Conservation (phyloP, 768 basidiomycete genomes). For the Russula abietina region DNA sequence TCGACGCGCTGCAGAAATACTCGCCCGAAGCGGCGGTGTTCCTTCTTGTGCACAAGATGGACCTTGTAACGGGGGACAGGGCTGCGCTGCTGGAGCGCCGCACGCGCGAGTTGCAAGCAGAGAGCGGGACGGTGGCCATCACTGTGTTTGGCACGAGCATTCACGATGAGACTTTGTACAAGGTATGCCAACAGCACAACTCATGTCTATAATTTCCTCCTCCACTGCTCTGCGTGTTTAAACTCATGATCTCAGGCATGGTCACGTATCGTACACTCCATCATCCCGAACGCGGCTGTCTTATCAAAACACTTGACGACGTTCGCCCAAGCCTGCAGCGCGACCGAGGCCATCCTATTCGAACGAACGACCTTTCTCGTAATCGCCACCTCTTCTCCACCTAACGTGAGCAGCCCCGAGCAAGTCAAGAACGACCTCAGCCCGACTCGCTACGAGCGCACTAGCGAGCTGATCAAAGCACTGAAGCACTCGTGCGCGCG, state of each 20-base stretch:
- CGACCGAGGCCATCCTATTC: conserved; percentile 92
- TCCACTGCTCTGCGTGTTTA: not conserved
- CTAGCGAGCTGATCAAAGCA: conserved; percentile 89
- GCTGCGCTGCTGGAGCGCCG: conserved; percentile 60
- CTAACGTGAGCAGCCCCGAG: conserved; percentile 27
- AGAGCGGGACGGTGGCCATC: conserved; percentile 53
- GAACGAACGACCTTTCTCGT: conserved; percentile 98
- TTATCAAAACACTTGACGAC: conserved; percentile 82
- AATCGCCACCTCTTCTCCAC: conserved; percentile 72
- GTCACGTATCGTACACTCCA: conserved; percentile 94
- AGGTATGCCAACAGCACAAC: conserved; percentile 42
- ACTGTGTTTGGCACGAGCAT: conserved; percentile 92
- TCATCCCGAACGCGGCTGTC: conserved; percentile 87
- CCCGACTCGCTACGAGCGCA: conserved; percentile 75
- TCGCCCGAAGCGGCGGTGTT: conserved; percentile 84
- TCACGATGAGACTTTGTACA: conserved; percentile 95
- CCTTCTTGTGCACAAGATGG: conserved; percentile 96
- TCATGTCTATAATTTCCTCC: not conserved
- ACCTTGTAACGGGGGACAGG: conserved; percentile 68
- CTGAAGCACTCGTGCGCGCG: conserved; percentile 91
- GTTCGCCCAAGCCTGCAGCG: conserved; percentile 81
- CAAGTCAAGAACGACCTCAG: conserved; percentile 43
- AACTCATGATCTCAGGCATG: conserved; percentile 61
- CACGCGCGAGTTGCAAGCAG: conserved; percentile 63
- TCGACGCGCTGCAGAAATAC: conserved; percentile 71